Conservation (phyloP, 495 filamentous ascomycete species). For the Talaromyces thailandensis region DNA sequence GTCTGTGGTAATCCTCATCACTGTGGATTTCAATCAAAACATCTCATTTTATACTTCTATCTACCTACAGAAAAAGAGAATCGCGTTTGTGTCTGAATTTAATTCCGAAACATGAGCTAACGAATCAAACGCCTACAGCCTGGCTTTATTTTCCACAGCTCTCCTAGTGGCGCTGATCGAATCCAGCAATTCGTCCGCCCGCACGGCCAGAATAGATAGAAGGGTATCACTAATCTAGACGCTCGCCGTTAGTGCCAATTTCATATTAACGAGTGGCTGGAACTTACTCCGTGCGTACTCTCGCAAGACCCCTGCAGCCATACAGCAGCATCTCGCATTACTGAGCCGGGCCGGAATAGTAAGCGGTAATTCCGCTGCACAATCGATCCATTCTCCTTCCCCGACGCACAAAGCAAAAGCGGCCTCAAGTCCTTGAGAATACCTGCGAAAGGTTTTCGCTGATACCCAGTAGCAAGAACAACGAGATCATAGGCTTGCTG, state of each 20-base stretch:
- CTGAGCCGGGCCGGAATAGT: slow-evolving; percentile 52
- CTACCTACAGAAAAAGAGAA: not conserved
- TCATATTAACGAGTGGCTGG: not conserved
- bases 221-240: slow-evolving; percentile 60
- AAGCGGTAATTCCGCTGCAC: slow-evolving; percentile 65
- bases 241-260: not conserved
- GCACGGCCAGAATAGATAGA: slow-evolving; percentile 64
- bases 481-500: slow-evolving; percentile 64
- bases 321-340: slow-evolving; percentile 57
- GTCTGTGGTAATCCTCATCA: no score
- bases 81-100: not conserved
- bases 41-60: not conserved
- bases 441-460: slow-evolving; percentile 63
- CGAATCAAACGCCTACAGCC: not conserved
- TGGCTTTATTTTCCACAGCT: not conserved
- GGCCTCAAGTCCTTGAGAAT: slow-evolving; percentile 56
- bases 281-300: slow-evolving; percentile 60
- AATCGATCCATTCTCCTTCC: slow-evolving; percentile 17
- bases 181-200: slow-evolving; percentile 70
- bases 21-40: not conserved
- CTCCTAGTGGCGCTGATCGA: slow-evolving; percentile 52
- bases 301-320: slow-evolving; percentile 97
- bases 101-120: not conserved
- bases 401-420: slow-evolving; percentile 48
- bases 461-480: slow-evolving; percentile 84